These are phyloP conservation scores for Cicer yamashitae DNA, from an alignment of 306 rosid species.

Conservation along the genomic window DNA sequence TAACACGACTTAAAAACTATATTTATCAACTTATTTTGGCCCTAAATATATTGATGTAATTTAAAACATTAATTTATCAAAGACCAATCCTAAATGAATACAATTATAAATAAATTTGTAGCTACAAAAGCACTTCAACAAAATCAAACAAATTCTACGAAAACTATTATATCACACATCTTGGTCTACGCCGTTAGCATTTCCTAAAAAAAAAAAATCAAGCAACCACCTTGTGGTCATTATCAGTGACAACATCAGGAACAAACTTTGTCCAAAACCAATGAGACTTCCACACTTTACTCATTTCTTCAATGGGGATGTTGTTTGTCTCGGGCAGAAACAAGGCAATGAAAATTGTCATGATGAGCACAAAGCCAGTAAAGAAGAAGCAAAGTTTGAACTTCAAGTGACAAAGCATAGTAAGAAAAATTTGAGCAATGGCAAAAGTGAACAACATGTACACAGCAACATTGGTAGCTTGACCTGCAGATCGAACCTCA, in stretches of 20 bases:
- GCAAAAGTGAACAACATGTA: conserved; percentile 55
- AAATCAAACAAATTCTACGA: too few species aligned
- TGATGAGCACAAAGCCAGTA: conserved; percentile 42
- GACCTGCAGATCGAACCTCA: conserved; percentile 5
- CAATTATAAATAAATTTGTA: too few species aligned
- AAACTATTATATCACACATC: too few species aligned
- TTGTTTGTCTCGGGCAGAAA: conserved; percentile 61
- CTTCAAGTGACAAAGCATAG: conserved; percentile 58
- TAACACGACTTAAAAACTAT: too few species aligned
- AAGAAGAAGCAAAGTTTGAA: conserved; percentile 33
- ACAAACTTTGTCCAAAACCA: not conserved
- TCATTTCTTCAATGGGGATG: conserved; percentile 56
- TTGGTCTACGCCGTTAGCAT: too few species aligned
- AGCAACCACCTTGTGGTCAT: not conserved
- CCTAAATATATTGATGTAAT: too few species aligned
- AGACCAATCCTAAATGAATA: too few species aligned
- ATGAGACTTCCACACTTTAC: conserved; percentile 13
- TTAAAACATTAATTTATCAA: too few species aligned
- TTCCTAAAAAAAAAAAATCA: not conserved
- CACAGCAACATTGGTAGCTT: conserved; percentile 46
- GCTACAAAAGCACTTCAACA: too few species aligned
- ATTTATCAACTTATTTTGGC: too few species aligned
- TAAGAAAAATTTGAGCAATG: conserved; percentile 49
- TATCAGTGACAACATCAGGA: not conserved
- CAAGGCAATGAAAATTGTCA: conserved; percentile 48